phyloP scores from a whole-genome alignment of 2,329 filamentous ascomycete species.

The Cercospora zeae-maydis region DNA sequence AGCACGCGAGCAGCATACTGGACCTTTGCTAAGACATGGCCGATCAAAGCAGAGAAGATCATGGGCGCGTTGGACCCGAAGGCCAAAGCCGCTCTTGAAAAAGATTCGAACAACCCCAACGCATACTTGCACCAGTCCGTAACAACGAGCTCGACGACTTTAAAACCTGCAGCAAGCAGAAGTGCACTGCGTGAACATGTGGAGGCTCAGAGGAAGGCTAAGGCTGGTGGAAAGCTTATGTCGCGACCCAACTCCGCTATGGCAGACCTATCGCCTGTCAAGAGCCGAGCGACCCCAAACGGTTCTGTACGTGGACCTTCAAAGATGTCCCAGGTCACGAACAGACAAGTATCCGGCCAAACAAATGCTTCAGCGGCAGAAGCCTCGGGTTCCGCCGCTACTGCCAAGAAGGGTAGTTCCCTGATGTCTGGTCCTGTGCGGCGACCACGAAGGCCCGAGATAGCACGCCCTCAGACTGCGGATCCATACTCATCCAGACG shows the following conservation, averaged over 20 bases:
- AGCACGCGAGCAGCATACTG: constrained; percentile 83
- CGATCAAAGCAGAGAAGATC: constrained; percentile 70
- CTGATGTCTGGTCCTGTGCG: constrained; percentile 60
- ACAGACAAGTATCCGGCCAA: constrained; percentile 31
- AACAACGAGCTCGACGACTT: constrained; percentile 42
- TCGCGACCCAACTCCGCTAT: constrained; percentile 58
- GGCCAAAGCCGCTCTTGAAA: constrained; percentile 75
- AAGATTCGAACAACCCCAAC: constrained; percentile 78
- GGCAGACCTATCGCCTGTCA: constrained; percentile 50
- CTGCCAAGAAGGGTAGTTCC: constrained; percentile 39
- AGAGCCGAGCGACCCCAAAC: constrained; percentile 36
- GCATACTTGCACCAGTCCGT: constrained; percentile 40
- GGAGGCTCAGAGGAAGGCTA: constrained; percentile 66
- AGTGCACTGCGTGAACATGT: constrained; percentile 75
- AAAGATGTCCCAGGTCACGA: constrained; percentile 30
- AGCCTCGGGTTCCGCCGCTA: constrained; percentile 27
- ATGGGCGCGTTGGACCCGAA: constrained; percentile 74
- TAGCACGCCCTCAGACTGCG: constrained; percentile 51
- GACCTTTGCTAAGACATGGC: constrained; percentile 75
- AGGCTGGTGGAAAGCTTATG: constrained; percentile 45
- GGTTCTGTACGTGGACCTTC: constrained; percentile 30
- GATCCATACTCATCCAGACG: constrained; percentile 50
- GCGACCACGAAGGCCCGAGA: constrained; percentile 47
- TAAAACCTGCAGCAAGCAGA: constrained; percentile 47
- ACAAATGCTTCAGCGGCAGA: constrained; percentile 29